A percentile compares a stretch with the other conserved stretches of the same genome.
phyloP scores from a whole-genome alignment of 371 early-diverging fungal genomes.

The Circinella minor region DNA sequence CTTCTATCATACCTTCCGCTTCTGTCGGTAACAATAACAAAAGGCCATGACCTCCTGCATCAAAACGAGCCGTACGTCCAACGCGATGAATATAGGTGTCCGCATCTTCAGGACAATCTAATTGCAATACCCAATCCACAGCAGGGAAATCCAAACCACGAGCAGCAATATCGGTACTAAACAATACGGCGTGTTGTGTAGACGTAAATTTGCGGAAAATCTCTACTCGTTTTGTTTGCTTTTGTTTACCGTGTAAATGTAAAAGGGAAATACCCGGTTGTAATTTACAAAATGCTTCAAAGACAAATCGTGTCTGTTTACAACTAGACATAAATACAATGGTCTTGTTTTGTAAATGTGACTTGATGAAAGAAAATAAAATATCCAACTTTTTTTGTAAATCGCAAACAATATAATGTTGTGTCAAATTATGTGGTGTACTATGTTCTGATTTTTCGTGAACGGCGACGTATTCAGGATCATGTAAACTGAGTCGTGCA shows the following conservation, averaged over 20 bases:
- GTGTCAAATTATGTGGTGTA: constrained; percentile 83
- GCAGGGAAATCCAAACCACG: constrained; percentile 98
- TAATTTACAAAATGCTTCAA: constrained; percentile 93
- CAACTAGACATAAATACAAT: constrained; percentile 51
- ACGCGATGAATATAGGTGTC: constrained; percentile 98
- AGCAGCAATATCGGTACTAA: constrained; percentile 97
- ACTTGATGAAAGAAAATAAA: constrained; percentile 90
- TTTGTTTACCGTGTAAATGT: constrained; percentile 96
- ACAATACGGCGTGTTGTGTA: constrained; percentile 75
- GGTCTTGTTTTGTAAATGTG: constrained; percentile 84
- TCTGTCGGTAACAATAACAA: constrained; percentile 89
- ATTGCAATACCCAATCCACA: constrained; percentile 98
- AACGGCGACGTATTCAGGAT: constrained; percentile 95
- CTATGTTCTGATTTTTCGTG: constrained; percentile 83
- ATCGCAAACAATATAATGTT: constrained; percentile 85
- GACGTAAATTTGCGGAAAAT: constrained; percentile 87
- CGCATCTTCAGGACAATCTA: constrained; percentile 97
- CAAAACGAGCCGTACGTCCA: constrained; percentile 97
- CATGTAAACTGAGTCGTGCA: constrained; percentile 86
- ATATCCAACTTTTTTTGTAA: constrained; percentile 89
- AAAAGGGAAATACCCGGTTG: constrained; percentile 92
- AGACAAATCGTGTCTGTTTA: constrained; percentile 79
- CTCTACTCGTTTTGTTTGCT: constrained; percentile 90
- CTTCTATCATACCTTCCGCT: constrained; percentile 79
- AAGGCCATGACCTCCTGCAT: constrained; percentile 85